Evolutionary conservation across 805 yeast genomes (phyloP).

Genomic region (Candida sonorensis): DNA sequence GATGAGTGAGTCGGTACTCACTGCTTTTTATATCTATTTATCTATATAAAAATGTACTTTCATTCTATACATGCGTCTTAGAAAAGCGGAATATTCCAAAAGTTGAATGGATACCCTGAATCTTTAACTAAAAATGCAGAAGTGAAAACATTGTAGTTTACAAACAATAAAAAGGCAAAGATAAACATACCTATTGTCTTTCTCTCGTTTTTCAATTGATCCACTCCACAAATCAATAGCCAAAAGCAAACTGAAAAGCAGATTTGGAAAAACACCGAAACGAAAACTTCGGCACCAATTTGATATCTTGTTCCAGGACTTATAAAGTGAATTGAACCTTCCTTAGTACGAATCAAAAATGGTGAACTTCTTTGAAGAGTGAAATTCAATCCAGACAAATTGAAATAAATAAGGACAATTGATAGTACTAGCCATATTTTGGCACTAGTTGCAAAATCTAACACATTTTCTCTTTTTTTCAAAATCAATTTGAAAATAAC

Average conservation of each 20-base stretch:
- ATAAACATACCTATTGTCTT: conserved; percentile 14
- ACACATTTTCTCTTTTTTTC: conserved; percentile 33
- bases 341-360: conserved; percentile 46
- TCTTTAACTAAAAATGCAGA: conserved; percentile 41
- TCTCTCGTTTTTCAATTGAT: conserved; percentile 1
- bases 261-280: conserved; percentile 46
- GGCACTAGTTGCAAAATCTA: conserved; percentile 12
- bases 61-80: conserved; percentile 1
- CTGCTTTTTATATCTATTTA: too few relatives aligned
- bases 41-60: too few relatives aligned
- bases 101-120: conserved; percentile 40
- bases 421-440: conserved; percentile 23
- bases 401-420: conserved; percentile 33
- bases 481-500: conserved; percentile 39
- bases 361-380: conserved; percentile 56
- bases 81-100: conserved; percentile 13
- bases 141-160: conserved; percentile 34
- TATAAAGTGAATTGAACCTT: conserved; percentile 39
- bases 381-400: conserved; percentile 60
- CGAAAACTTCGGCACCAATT: conserved; percentile 59
- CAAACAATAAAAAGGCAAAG: conserved; percentile 27
- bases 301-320: conserved; percentile 65
- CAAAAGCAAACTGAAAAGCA: conserved; percentile 36
- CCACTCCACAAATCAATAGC: conserved; percentile 27
- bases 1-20: too few relatives aligned